These are phyloP conservation scores for Calendula officinalis DNA, from an alignment of 129 eudicot species.

Conservation along the genomic window DNA sequence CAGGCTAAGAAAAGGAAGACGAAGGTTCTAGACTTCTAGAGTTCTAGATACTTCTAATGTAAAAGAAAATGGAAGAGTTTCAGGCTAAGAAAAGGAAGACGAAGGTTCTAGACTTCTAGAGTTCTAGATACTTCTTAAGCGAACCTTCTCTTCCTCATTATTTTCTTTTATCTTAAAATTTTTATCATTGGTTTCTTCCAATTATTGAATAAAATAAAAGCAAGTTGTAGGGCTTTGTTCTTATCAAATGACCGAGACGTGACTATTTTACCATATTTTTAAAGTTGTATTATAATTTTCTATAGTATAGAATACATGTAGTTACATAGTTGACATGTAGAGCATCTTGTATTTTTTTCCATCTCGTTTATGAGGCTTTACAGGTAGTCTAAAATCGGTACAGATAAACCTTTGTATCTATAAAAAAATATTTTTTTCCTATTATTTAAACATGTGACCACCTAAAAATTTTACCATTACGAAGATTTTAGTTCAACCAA, in stretches of 20 bases:
- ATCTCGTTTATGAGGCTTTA: too few relatives aligned
- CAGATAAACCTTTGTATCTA: too few relatives aligned
- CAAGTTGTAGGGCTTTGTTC: conserved; percentile 26
- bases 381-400: too few relatives aligned
- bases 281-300: background rate
- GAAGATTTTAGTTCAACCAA: too few relatives aligned
- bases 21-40: conserved; percentile 54
- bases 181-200: background rate
- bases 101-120: conserved; percentile 54
- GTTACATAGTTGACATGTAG: background rate
- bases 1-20: conserved; percentile 18
- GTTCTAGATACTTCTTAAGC: background rate
- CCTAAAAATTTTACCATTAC: too few relatives aligned
- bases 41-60: background rate
- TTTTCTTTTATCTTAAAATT: background rate
- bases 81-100: conserved; percentile 18
- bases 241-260: background rate
- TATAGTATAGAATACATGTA: background rate
- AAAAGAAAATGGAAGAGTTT: conserved; percentile 15
- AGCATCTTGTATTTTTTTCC: too few relatives aligned
- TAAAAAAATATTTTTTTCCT: too few relatives aligned
- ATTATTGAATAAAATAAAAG: conserved; percentile 15
- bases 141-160: conserved; percentile 26
- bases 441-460: too few relatives aligned
- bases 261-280: background rate